A percentile compares a stretch with the other conserved stretches of the same genome.
Evolutionary conservation across 495 filamentous ascomycete species (phyloP).

Genomic region (Penicillium coprophilum): DNA sequence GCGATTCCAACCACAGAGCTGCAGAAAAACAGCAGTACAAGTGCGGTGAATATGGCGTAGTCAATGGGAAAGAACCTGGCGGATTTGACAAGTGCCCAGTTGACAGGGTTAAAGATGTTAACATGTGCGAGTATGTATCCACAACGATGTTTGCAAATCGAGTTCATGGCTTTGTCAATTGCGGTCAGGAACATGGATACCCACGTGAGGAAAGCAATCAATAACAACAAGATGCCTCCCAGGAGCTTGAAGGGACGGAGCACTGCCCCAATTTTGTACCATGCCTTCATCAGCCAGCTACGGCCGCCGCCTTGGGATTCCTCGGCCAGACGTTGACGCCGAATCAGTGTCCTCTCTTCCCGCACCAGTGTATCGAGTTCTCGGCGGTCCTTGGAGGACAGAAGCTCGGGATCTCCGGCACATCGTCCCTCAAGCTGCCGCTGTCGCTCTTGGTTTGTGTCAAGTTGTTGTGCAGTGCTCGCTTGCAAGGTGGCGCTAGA

Average conservation of each 20-base stretch:
- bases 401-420: conserved; percentile 67
- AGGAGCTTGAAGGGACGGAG: conserved; percentile 83
- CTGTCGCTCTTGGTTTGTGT: conserved; percentile 86
- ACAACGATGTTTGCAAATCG: conserved; percentile 83
- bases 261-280: conserved; percentile 75
- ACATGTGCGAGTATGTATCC: conserved; percentile 92
- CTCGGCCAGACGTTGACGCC: conserved; percentile 81
- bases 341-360: conserved; percentile 88
- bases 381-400: conserved; percentile 80
- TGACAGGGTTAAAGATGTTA: conserved; percentile 92
- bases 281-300: conserved; percentile 65
- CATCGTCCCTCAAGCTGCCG: conserved; percentile 85
- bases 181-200: conserved; percentile 91
- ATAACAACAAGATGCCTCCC: conserved; percentile 73
- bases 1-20: conserved; percentile 83
- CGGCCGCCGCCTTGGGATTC: conserved; percentile 74
- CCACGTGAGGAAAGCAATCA: conserved; percentile 72
- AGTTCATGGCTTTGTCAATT: conserved; percentile 96
- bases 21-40: conserved; percentile 83
- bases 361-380: conserved; percentile 84
- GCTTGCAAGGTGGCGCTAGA: conserved; percentile 72
- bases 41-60: conserved; percentile 79
- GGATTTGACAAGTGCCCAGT: conserved; percentile 82
- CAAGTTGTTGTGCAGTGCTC: conserved; percentile 74
- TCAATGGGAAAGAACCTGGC: conserved; percentile 87